Evolutionary conservation across 371 early-diverging fungal genomes (phyloP), one percentile per base, ranked within the genome.

Genomic region (Mucor indicus): DNA sequence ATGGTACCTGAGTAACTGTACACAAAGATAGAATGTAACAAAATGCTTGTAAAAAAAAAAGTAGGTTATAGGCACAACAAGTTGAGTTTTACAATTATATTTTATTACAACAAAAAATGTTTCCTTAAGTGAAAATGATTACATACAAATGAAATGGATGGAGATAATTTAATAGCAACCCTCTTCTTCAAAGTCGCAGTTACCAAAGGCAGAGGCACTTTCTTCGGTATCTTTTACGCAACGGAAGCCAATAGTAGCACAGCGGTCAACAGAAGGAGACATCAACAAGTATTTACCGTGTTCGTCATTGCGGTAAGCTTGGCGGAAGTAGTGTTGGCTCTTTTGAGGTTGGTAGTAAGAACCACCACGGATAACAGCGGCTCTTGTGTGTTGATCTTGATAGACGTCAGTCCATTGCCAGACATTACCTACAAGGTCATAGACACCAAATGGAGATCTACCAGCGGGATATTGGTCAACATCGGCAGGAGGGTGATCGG

Each of bases 331-430:
- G 10, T 46, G 38, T 23, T 38, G 17, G 5, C 45, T 38, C 21
- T 57, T 38, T 33, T 60, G 42, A 13, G 62, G 53, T 31, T 44
- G 49, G 38, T 57, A 62, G 24, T 62, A 62, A 17, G 62, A 62
- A 1, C 62, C 62, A 53, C 62, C 62, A 50, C 62, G 62, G 12
- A 62, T 62, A 17, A 62, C 42, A 38, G 62, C 62, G 30, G 62
- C 49, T 38, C 62, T 39, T 2, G 54, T 50, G 25, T 54, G 62
- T 11, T 49, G 43, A 47, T 62, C 62, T 35, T 44, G 53, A 33
- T 62, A 62, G 4, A 62, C 57, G 43, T 62, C 62, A 9, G 62
- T 62, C 62, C 62, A 62, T 29, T 62, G 57, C 62, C 62, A 62
- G 13, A 62, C 57, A 24, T 62, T 62, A 19, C 62, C 62, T 22